Percentiles rank a stretch among this genome's conserved stretches.
phyloP scores from a whole-genome alignment of 345 rosid species.

The Conringia planisiliqua region DNA sequence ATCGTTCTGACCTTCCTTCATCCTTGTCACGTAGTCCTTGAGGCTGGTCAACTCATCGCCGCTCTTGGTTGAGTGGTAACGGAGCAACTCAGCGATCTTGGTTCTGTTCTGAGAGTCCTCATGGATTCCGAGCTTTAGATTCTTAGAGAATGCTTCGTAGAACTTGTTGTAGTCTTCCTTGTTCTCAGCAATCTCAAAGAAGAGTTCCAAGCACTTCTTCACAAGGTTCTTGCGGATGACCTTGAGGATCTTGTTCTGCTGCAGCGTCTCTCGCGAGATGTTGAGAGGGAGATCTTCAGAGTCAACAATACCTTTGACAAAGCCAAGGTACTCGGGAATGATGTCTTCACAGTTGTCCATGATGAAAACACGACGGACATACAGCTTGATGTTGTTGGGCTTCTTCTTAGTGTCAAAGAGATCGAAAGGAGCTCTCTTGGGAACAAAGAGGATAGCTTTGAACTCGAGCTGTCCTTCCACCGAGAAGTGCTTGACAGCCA shows the following conservation, averaged over 20 bases:
- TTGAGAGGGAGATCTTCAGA: conserved; percentile 90
- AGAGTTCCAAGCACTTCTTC: conserved; percentile 87
- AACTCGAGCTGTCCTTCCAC: conserved; percentile 97
- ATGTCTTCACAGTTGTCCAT: conserved; percentile 95
- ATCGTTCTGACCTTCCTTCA: conserved; percentile 88
- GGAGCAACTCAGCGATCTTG: conserved; percentile 75
- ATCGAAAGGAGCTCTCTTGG: conserved; percentile 90
- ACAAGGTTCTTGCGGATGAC: conserved; percentile 90
- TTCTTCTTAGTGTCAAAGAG: conserved; percentile 90
- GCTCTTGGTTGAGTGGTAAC: conserved; percentile 92
- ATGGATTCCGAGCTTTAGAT: conserved; percentile 82
- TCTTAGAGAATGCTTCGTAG: conserved; percentile 87
- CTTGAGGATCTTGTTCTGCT: conserved; percentile 90
- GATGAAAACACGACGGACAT: conserved; percentile 87
- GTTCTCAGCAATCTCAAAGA: conserved; percentile 91
- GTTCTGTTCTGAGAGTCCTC: conserved; percentile 79
- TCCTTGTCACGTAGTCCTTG: conserved; percentile 89
- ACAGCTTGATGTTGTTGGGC: conserved; percentile 90
- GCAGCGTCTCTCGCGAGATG: conserved; percentile 78
- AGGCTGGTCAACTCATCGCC: conserved; percentile 86
- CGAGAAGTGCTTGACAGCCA: conserved; percentile 85
- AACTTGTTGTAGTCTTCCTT: conserved; percentile 93
- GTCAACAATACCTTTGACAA: conserved; percentile 87
- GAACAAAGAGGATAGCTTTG: conserved; percentile 85
- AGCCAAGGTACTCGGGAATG: conserved; percentile 80